phyloP scores from a whole-genome alignment of 2,329 filamentous ascomycete genomes.

The Zasmidium citrigriseum region DNA sequence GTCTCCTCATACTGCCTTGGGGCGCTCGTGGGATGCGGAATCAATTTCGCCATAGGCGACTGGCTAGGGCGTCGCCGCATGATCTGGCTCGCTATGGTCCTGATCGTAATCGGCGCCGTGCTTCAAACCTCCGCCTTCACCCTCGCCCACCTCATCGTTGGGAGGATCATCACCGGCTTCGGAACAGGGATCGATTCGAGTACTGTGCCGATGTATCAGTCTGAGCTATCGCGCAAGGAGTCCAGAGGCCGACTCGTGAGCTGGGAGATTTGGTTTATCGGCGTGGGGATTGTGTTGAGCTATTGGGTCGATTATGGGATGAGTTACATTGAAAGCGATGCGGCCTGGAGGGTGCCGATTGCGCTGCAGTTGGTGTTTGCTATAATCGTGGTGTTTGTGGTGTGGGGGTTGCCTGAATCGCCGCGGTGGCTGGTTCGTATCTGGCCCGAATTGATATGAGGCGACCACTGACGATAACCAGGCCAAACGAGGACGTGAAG shows the following conservation, averaged over 20 bases:
- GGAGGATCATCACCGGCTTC: constrained; percentile 49
- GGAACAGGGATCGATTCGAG: constrained; percentile 42
- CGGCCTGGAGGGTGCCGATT: constrained; percentile 20
- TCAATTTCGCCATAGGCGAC: constrained; percentile 52
- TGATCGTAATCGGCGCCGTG: constrained; percentile 52
- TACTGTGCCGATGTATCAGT: constrained; percentile 46
- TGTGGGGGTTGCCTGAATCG: constrained; percentile 32
- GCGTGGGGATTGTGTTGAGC: constrained; percentile 17
- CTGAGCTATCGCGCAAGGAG: constrained; percentile 40
- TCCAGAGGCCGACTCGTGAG: constrained; percentile 27
- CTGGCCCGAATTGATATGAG: neutral
- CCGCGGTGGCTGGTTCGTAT: constrained; percentile 36
- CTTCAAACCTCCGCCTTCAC: constrained; percentile 33
- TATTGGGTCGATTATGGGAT: constrained; percentile 27
- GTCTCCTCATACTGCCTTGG: constrained; percentile 58
- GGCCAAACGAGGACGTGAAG: constrained; percentile 24
- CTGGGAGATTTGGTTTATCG: constrained; percentile 30
- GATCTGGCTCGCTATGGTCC: constrained; percentile 50
- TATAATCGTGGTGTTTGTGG: constrained; percentile 39
- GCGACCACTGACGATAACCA: neutral
- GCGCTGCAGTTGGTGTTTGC: constrained; percentile 29
- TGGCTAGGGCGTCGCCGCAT: constrained; percentile 50
- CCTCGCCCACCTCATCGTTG: constrained; percentile 49
- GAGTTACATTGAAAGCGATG: constrained; percentile 11
- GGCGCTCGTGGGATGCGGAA: constrained; percentile 58